phyloP scores from a whole-genome alignment of 2,329 filamentous ascomycete genomes.

The Stachybotrys echinatus region DNA sequence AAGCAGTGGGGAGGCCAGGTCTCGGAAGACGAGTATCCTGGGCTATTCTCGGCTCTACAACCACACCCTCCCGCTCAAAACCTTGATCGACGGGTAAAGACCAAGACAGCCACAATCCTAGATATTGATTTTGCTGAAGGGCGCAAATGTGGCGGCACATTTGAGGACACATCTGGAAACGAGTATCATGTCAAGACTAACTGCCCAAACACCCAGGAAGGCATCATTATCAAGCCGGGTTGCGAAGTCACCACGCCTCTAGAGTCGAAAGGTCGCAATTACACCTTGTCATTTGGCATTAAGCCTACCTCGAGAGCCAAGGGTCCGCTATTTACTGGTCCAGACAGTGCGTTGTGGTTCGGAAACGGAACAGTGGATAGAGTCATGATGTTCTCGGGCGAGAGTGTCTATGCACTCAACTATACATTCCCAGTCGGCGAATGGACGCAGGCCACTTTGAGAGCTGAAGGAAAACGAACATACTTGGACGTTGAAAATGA shows the following conservation, averaged over 20 bases:
- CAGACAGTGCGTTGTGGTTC: background rate
- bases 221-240: conserved; percentile 21
- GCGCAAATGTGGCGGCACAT: conserved; percentile 1
- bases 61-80: conserved; percentile 12
- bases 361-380: background rate
- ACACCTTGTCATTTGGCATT: conserved; percentile 36
- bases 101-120: conserved; percentile 10
- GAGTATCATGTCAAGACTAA: conserved; percentile 23
- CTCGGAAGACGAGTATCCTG: conserved; percentile 4
- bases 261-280: conserved; percentile 49
- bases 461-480: background rate
- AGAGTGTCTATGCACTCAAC: background rate
- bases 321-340: background rate
- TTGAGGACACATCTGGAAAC: conserved; percentile 12
- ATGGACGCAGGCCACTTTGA: background rate
- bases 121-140: conserved; percentile 13
- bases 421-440: background rate
- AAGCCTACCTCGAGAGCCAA: background rate
- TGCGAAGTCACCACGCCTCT: conserved; percentile 43
- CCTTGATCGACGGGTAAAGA: conserved; percentile 11
- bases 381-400: background rate
- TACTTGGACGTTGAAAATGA: background rate
- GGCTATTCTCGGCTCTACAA: conserved; percentile 9
- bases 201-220: conserved; percentile 21
- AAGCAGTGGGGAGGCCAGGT: conserved; percentile 19